Conservation (phyloP, 179 eudicot species). For the Gypsophila paniculata region DNA sequence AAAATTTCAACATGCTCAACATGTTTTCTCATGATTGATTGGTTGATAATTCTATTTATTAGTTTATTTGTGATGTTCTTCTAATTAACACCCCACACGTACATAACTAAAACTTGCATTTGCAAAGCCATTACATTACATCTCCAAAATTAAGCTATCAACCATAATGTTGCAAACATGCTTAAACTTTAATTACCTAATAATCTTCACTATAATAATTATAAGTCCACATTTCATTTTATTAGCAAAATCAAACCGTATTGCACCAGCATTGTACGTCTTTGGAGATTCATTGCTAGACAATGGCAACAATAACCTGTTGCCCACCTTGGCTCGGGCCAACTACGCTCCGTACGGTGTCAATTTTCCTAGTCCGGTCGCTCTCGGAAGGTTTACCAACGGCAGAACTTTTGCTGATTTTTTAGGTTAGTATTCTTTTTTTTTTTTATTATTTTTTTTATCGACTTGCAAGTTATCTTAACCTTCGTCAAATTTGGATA, state of each 20-base stretch:
- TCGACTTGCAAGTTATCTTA: too few relatives aligned
- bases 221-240: neutral
- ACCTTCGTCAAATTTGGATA: too few relatives aligned
- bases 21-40: too few relatives aligned
- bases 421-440: conserved; percentile 28
- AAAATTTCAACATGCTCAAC: too few relatives aligned
- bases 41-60: too few relatives aligned
- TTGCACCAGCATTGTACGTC: conserved; percentile 41
- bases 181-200: neutral
- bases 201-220: neutral
- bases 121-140: too few relatives aligned
- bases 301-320: conserved; percentile 40
- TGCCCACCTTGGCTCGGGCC: conserved; percentile 37
- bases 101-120: too few relatives aligned
- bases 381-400: conserved; percentile 38
- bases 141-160: too few relatives aligned
- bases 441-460: too few relatives aligned
- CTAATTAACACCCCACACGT: too few relatives aligned
- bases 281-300: conserved; percentile 47
- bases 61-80: too few relatives aligned
- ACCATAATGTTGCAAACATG: neutral
- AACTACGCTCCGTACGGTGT: conserved; percentile 38
- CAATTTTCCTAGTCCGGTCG: conserved; percentile 24
- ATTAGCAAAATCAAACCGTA: conserved; percentile 9
- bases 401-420: conserved; percentile 40